Percentiles rank a stretch among this genome's conserved stretches.
These are phyloP conservation scores for Colletotrichum neosansevieriae DNA, from an alignment of 2,329 filamentous ascomycete genomes.

Conservation along the genomic window DNA sequence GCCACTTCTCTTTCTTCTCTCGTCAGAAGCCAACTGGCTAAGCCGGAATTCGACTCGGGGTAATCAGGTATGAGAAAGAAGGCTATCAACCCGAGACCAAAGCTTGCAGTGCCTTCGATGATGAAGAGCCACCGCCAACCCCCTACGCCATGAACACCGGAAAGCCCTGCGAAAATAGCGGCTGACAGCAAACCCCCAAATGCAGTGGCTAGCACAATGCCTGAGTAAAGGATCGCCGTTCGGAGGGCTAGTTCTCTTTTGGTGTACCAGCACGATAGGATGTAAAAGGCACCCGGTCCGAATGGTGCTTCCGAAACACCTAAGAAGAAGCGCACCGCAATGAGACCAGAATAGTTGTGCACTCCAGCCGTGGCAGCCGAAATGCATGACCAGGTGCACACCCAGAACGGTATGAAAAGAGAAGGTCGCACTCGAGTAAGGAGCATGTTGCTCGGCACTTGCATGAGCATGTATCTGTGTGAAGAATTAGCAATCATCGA, in stretches of 20 bases:
- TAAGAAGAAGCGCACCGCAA: conserved; percentile 10
- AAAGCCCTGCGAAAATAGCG: conserved; percentile 24
- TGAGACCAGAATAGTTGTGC: conserved; percentile 15
- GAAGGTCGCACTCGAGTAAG: conserved; percentile 35
- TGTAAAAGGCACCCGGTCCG: conserved; percentile 55
- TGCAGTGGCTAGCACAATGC: not conserved
- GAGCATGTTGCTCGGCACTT: conserved; percentile 36
- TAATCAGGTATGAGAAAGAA: conserved; percentile 11
- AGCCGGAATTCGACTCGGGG: conserved; percentile 3
- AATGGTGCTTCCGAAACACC: conserved; percentile 15
- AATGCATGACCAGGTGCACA: conserved; percentile 22
- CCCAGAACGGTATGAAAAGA: conserved; percentile 40
- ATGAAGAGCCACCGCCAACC: conserved; percentile 1
- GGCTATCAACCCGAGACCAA: not conserved
- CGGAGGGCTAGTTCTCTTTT: conserved; percentile 74
- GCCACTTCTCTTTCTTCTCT: conserved; percentile 31
- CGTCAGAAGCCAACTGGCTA: not conserved
- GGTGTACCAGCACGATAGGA: conserved; percentile 75
- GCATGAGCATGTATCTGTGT: not conserved
- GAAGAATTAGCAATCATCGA: not conserved
- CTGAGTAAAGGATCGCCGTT: not conserved
- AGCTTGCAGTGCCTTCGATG: conserved; percentile 6
- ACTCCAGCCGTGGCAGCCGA: conserved; percentile 9
- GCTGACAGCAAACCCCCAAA: conserved; percentile 39
- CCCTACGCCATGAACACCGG: not conserved